Evolutionary conservation across 345 rosid genomes (phyloP).

Genomic region (Populus simonii): DNA sequence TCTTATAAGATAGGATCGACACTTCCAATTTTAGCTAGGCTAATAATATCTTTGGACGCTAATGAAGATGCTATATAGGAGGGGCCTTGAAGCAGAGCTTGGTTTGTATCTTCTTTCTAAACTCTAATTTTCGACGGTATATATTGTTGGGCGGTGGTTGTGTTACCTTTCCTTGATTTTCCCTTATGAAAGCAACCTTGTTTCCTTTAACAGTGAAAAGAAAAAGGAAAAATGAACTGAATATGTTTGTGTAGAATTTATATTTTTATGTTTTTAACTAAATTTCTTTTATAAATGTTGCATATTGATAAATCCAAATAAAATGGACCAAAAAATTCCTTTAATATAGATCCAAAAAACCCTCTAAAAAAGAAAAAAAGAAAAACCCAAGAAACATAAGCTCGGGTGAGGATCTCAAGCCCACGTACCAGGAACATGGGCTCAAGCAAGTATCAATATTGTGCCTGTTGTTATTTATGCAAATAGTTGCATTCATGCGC

Average conservation of each 20-base stretch:
- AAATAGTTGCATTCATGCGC: too few relatives aligned
- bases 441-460: background rate
- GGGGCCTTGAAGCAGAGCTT: constrained; percentile 89
- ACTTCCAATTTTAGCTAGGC: constrained; percentile 49
- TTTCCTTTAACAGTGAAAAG: background rate
- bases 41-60: constrained; percentile 74
- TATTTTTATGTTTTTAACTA: too few relatives aligned
- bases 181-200: background rate
- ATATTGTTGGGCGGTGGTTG: background rate
- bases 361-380: too few relatives aligned
- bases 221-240: background rate
- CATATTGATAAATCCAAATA: too few relatives aligned
- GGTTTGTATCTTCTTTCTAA: constrained; percentile 45
- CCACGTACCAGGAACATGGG: too few relatives aligned
- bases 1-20: constrained; percentile 82
- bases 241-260: too few relatives aligned
- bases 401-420: too few relatives aligned
- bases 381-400: too few relatives aligned
- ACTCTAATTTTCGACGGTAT: background rate
- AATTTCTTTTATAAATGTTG: too few relatives aligned
- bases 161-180: background rate
- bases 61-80: constrained; percentile 88
- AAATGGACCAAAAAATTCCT: too few relatives aligned
- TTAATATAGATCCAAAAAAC: too few relatives aligned
- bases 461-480: background rate